These are phyloP conservation scores for Linum lewisii DNA, from an alignment of 345 rosid species.

Conservation along the genomic window DNA sequence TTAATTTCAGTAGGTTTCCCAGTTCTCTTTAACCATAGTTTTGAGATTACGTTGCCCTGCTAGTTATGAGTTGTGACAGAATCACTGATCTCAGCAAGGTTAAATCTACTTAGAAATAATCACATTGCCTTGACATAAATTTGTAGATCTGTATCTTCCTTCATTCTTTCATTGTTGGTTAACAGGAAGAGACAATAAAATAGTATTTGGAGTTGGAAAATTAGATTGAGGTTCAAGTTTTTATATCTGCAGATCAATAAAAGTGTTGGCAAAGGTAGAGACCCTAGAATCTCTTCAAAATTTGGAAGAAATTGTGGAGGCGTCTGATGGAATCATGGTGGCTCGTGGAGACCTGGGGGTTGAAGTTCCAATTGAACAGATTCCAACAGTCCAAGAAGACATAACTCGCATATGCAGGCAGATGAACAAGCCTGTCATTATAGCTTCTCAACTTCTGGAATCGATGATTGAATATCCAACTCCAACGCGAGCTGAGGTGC, in stretches of 20 bases:
- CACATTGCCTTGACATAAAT: not conserved
- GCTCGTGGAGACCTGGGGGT: conserved; percentile 20
- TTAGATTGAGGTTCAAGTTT: not conserved
- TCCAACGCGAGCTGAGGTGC: conserved; percentile 23
- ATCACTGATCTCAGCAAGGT: not conserved
- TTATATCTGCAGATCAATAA: conserved; percentile 32
- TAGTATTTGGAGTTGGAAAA: no score
- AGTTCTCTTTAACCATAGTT: not conserved
- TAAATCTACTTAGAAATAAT: not conserved
- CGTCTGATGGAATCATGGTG: conserved; percentile 18
- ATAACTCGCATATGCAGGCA: conserved; percentile 14
- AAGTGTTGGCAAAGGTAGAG: conserved; percentile 67
- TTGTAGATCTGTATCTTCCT: no score
- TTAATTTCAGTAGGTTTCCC: not conserved
- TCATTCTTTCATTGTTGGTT: no score
- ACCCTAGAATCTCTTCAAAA: conserved; percentile 56
- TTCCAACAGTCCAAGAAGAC: conserved; percentile 11
- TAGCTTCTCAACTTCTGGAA: conserved; percentile 19
- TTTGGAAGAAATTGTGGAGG: conserved; percentile 40
- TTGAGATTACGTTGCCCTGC: no score
- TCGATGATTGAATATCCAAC: conserved; percentile 20
- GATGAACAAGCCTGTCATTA: conserved; percentile 20
- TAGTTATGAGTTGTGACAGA: not conserved
- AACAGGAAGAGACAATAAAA: no score
- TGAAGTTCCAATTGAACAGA: conserved; percentile 16